Conservation (phyloP, 2,329 filamentous ascomycete genomes). For the Passalora sequoiae region DNA sequence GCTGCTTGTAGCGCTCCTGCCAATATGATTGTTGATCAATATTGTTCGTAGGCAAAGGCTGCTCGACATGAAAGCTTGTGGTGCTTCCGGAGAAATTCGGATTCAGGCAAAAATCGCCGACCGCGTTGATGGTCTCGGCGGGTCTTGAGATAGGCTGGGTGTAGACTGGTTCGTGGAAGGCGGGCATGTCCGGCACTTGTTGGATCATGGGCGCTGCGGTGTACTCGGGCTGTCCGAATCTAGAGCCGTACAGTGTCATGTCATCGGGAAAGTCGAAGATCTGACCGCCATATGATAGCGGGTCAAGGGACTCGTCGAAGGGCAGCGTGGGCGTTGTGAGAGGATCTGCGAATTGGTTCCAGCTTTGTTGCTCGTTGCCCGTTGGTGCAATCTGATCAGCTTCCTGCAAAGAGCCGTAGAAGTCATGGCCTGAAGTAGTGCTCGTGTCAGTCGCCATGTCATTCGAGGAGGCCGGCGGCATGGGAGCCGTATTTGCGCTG, state of each 20-base stretch:
- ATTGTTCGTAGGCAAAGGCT: neutral
- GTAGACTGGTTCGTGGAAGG: neutral
- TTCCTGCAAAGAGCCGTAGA: no score
- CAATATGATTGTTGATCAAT: neutral
- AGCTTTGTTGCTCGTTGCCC: neutral
- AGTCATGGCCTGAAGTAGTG: neutral
- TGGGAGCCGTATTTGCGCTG: neutral
- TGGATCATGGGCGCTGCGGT: neutral
- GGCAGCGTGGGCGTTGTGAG: neutral
- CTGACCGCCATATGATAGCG: neutral
- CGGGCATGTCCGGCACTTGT: neutral
- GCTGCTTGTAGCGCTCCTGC: neutral
- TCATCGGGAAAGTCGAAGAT: neutral
- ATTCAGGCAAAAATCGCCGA: neutral
- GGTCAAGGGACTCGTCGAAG: neutral
- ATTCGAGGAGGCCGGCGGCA: neutral
- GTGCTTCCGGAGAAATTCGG: neutral
- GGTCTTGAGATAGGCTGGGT: no score
- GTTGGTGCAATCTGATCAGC: neutral
- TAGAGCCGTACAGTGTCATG: neutral
- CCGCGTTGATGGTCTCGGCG: neutral
- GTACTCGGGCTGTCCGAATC: neutral
- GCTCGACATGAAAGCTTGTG: neutral
- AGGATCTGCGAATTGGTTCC: neutral
- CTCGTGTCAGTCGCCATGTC: neutral